Evolutionary conservation across 192 early-diverging fungal species (phyloP).

Genomic region (Lunasporangiospora selenospora): DNA sequence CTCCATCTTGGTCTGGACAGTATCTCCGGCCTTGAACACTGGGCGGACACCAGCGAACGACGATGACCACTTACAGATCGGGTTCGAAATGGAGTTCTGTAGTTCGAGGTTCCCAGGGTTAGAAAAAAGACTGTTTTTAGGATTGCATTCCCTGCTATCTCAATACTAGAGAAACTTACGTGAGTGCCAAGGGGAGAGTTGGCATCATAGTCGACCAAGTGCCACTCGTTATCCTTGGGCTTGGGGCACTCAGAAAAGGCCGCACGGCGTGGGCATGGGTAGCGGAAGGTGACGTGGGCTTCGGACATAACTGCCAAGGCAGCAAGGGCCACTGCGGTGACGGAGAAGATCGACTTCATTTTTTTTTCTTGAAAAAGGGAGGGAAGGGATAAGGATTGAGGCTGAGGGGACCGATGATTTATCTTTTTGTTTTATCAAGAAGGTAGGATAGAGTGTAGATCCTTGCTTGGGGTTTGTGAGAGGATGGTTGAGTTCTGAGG

Average conservation of each 20-base stretch:
- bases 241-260: slow-evolving; percentile 40
- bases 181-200: slow-evolving; percentile 36
- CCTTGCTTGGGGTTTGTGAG: too few species aligned
- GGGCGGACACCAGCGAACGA: slow-evolving; percentile 45
- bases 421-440: not conserved
- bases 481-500: too few species aligned
- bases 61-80: slow-evolving; percentile 38
- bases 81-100: slow-evolving; percentile 24
- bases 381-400: not conserved
- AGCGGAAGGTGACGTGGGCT: slow-evolving; percentile 46
- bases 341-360: slow-evolving; percentile 21
- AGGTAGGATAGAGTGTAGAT: too few species aligned
- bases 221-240: slow-evolving; percentile 22
- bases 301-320: slow-evolving; percentile 26
- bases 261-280: slow-evolving; percentile 37
- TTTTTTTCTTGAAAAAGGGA: not conserved
- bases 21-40: slow-evolving; percentile 36
- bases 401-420: not conserved
- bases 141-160: too few species aligned
- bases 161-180: slow-evolving; percentile 2
- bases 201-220: slow-evolving; percentile 39
- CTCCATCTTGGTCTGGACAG: slow-evolving; percentile 32
- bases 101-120: too few species aligned
- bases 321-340: slow-evolving; percentile 19
- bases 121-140: too few species aligned